Base-by-base conservation (phyloP, 352 stramenopile species). In the Phytophthora boehmeriae region DNA sequence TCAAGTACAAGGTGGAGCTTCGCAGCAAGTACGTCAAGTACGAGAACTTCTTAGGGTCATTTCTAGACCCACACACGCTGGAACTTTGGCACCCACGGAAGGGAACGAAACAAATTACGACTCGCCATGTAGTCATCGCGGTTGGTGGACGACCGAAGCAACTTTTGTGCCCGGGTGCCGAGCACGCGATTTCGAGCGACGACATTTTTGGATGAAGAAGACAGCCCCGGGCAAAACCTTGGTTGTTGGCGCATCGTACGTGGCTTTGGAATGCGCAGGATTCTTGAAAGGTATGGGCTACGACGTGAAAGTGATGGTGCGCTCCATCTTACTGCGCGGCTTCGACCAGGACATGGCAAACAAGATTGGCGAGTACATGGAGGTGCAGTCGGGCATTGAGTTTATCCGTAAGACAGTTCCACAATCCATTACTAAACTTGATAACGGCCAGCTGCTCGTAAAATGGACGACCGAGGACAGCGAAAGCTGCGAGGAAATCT, bases 341-440 rank as follows among this genome's bases (percentile, higher is more conserved):
- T 99, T 99, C 72, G 97, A 99, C 84, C 77, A 97, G 52, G 96
- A 99, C 69, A 98, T 97, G 71, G 93, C 91, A 27, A 88, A 95
- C 22, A 90, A 90, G 49, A 98, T 99, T 65, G 91, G 89, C 17
- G 78, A 91, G 17, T 95, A 97, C 75, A 98, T 99, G 94, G 88
- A 96, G 62, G 65, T 78, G 44, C 81, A 97, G 46, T 79, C 89
- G 41, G 73, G 96, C 32, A 93, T 98, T 17, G 85, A 93, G 60
- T 99, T 99, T 63, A 89, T 97, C 55, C 85, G 86, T 49, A 85
- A 88, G 54, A 73, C 88, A 1, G 90, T 98, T n/a, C 96, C 96
- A 2, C 76, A 78, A 13, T 96, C 95, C 17, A 90, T 99, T 53
- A 88, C 96, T 65, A 96, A 98, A 80, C 78, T 96, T 20, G 76